Evolutionary conservation across 192 early-diverging fungal species (phyloP).

Genomic region (Neocallimastix lanati): DNA sequence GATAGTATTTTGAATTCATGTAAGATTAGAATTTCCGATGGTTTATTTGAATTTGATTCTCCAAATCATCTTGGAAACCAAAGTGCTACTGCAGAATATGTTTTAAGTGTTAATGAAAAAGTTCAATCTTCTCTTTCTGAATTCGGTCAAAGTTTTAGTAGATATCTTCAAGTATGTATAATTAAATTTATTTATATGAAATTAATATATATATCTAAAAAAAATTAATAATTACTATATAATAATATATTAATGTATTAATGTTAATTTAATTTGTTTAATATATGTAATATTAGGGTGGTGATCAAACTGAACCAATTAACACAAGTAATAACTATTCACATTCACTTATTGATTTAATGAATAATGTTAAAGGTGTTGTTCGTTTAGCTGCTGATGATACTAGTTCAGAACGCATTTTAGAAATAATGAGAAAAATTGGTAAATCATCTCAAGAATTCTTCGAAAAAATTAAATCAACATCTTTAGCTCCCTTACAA

Average conservation of each 20-base stretch:
- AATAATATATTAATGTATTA: no score
- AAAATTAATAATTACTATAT: not conserved
- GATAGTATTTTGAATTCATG: not conserved
- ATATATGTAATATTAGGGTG: conserved; percentile 17
- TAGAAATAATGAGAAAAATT: conserved; percentile 38
- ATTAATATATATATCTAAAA: no score
- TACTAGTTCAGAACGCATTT: conserved; percentile 49
- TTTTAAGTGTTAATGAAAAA: not conserved
- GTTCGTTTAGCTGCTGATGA: conserved; percentile 60
- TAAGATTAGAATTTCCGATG: not conserved
- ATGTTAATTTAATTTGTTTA: not conserved
- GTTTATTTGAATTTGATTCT: not conserved
- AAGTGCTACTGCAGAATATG: not conserved
- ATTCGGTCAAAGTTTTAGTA: conserved; percentile 21
- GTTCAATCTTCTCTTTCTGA: conserved; percentile 5
- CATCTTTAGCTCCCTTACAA: conserved; percentile 10
- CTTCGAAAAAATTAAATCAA: conserved; percentile 70
- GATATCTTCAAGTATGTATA: conserved; percentile 22
- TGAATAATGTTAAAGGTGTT: conserved; percentile 79
- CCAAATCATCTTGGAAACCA: not conserved
- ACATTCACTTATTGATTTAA: conserved; percentile 60
- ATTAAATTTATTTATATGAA: no score
- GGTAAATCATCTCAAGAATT: conserved; percentile 55
- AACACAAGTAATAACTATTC: conserved; percentile 58
- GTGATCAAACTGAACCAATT: conserved; percentile 76